These are phyloP conservation scores for Hymenoscyphus repandus DNA, from an alignment of 2,329 filamentous ascomycete species.

Conservation along the genomic window DNA sequence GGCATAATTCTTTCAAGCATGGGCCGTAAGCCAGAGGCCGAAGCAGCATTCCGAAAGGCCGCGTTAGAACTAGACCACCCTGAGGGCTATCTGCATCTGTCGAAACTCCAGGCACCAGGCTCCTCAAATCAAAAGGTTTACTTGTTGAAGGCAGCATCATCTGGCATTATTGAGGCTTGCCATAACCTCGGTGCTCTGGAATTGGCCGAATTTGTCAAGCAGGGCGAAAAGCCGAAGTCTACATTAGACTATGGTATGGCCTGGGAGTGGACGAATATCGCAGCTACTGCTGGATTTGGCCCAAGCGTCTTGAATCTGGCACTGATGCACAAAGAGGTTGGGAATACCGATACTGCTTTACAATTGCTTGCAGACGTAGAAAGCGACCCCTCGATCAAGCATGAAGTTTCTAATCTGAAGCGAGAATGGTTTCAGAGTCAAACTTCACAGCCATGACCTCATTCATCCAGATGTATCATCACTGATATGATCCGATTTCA, in stretches of 20 bases:
- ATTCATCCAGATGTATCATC: no score
- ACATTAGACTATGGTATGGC: conserved; percentile 25
- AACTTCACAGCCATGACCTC: no score
- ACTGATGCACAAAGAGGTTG: conserved; percentile 20
- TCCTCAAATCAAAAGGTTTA: conserved; percentile 22
- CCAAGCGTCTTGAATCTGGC: conserved; percentile 28
- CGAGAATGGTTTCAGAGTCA: background rate
- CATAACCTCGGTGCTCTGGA: conserved; percentile 28
- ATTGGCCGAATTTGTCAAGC: conserved; percentile 14
- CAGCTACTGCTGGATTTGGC: conserved; percentile 23
- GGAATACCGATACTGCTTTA: conserved; percentile 15
- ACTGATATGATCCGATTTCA: no score
- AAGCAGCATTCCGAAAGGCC: conserved; percentile 24
- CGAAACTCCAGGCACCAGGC: conserved; percentile 14
- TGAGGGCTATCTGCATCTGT: conserved; percentile 28
- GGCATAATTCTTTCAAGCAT: conserved; percentile 19
- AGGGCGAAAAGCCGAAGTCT: conserved; percentile 3
- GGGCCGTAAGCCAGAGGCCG: conserved; percentile 17
- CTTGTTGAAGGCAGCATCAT: conserved; percentile 28
- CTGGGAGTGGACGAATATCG: conserved; percentile 27
- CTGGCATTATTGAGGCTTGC: conserved; percentile 28
- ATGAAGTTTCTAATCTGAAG: background rate
- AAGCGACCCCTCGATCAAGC: background rate
- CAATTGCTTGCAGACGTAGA: conserved; percentile 22
- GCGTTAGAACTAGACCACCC: conserved; percentile 29